Evolutionary conservation across 2,329 filamentous ascomycete genomes (phyloP), one percentile per base, ranked within the genome.

Genomic region (Venturia pyrina): DNA sequence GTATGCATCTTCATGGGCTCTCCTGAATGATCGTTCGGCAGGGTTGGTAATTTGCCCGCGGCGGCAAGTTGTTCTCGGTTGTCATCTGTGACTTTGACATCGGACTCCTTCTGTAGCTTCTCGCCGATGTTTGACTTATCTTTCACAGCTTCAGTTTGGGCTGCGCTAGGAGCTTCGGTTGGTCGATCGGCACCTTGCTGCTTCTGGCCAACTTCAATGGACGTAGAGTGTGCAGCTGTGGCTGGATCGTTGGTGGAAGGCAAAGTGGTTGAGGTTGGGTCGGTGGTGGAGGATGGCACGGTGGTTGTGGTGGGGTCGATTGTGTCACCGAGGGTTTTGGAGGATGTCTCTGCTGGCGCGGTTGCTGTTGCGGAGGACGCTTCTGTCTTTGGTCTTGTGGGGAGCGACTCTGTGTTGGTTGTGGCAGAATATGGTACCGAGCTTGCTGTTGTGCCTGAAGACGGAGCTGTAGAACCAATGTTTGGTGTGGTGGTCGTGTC

Each of bases 181-280:
- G 75, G 75, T 8, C 69, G 64, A 63, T 75, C 74, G 24, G 72
- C 73, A 17, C 76, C 77, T 68, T 78, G 75, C 24, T 77, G 72
- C 63, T 76, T 75, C 8, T 70, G 68, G n/a, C 68, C 72, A 15
- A 70, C 70, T 37, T 59, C 53, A 37, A 32, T 10, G 17, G 53
- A 10, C 17, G 28, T 37, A 21, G 53, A 59, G 21, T 66, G 56
- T 17, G 72, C 70, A 46, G 70, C 62, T 53, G 43, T 53, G 24
- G 34, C 43, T 21, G 48, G 34, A 1, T 48, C 19, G 13, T 37
- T 40, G 11, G 43, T 62, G 13, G 21, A 43, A n/a, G 60, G 44
- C 34, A 24, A 34, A 13, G 17, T 40, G 11, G 61, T 44, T 17
- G 63, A 34, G n/a, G 34, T 40, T 15, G 63, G 34, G 53, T 70